These are phyloP conservation scores for Vitis hybrid DNA, from an alignment of 177 flowering plant species.

Conservation along the genomic window DNA sequence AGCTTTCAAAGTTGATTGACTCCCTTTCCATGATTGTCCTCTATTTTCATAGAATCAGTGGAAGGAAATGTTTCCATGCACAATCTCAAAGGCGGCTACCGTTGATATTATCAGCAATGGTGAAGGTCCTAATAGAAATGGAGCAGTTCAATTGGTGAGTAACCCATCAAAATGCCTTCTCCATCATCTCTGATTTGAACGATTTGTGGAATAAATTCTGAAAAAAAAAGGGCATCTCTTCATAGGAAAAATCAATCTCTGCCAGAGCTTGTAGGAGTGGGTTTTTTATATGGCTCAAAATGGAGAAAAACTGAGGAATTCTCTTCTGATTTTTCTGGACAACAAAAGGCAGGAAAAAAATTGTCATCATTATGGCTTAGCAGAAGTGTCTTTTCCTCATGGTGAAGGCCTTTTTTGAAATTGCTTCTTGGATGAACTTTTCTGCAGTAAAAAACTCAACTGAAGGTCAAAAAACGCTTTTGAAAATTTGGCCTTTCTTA, in stretches of 20 bases:
- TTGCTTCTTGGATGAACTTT: neutral
- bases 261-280: no score
- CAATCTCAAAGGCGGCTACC: constrained; percentile 89
- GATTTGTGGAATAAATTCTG: no score
- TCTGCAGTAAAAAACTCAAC: neutral
- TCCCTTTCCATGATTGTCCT: neutral
- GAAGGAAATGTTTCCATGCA: constrained; percentile 91
- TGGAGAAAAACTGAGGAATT: no score
- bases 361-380: no score
- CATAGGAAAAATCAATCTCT: no score
- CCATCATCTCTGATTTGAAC: neutral
- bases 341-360: no score
- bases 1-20: neutral
- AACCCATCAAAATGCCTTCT: neutral
- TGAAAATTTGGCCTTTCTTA: no score
- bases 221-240: no score
- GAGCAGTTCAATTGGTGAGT: constrained; percentile 81
- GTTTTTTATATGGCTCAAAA: no score
- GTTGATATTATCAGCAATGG: constrained; percentile 76
- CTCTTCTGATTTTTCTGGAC: no score
- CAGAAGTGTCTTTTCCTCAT: no score
- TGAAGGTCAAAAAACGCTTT: neutral
- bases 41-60: constrained; percentile 67
- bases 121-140: constrained; percentile 65
- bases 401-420: neutral